A percentile compares a stretch with the other conserved stretches of the same genome.
These are phyloP conservation scores for Flaveria trinervia DNA, from an alignment of 129 eudicot genomes.

Conservation along the genomic window DNA sequence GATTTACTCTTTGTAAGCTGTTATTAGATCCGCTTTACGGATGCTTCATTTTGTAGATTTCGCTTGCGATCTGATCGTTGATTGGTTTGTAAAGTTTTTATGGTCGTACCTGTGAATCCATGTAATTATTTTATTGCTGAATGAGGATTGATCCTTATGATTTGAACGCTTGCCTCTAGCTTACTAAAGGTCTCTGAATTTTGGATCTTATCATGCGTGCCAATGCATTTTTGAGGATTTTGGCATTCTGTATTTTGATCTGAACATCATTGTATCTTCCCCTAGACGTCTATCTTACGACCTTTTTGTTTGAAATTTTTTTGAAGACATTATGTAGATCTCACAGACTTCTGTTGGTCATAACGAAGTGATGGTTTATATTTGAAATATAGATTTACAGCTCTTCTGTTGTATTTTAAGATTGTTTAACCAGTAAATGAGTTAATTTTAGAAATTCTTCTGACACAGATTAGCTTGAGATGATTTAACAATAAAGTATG, in stretches of 20 bases:
- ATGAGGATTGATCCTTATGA: conserved; percentile 2
- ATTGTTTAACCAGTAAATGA: conserved; percentile 6
- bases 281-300: not conserved
- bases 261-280: not conserved
- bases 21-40: conserved; percentile 17
- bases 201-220: conserved; percentile 25
- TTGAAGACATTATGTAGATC: not conserved
- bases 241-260: conserved; percentile 15
- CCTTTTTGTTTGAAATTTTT: not conserved
- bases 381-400: too few species aligned
- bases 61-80: conserved; percentile 22
- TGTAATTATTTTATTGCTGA: too few species aligned
- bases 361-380: not conserved
- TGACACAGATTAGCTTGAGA: not conserved
- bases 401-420: not conserved
- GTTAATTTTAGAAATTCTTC: not conserved
- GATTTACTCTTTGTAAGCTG: not conserved
- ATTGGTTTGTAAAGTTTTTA: not conserved
- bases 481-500: not conserved
- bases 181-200: not conserved
- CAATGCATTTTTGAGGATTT: not conserved
- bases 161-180: not conserved
- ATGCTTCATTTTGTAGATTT: conserved; percentile 8
- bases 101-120: not conserved
- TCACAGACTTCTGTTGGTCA: not conserved